These are phyloP conservation scores for Arthrobotrys megalospora DNA, from an alignment of 2,329 filamentous ascomycete genomes.

Conservation along the genomic window DNA sequence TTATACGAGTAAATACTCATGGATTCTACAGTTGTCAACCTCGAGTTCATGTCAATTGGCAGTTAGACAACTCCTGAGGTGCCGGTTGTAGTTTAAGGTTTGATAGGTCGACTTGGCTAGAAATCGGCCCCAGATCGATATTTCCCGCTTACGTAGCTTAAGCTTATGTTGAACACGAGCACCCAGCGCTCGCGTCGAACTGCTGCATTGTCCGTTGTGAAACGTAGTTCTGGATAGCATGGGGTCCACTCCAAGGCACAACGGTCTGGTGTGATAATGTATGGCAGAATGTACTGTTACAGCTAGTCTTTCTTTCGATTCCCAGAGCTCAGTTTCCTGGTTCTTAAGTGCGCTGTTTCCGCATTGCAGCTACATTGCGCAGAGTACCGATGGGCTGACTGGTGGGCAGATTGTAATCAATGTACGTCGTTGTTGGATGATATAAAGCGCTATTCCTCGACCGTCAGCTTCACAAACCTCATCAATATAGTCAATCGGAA, in stretches of 20 bases:
- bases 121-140: neutral
- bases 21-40: too few relatives aligned
- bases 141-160: neutral
- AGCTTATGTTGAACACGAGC: neutral
- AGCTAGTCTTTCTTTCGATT: neutral
- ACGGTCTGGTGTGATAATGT: neutral
- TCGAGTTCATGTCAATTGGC: too few relatives aligned
- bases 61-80: too few relatives aligned
- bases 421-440: neutral
- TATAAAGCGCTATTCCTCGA: neutral
- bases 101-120: too few relatives aligned
- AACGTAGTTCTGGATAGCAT: neutral
- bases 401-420: neutral
- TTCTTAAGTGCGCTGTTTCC: too few relatives aligned
- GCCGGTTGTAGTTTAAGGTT: too few relatives aligned
- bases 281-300: neutral
- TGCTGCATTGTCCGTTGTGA: constrained; percentile 10
- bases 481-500: neutral
- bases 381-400: constrained; percentile 3
- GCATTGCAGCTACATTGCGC: neutral
- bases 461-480: neutral
- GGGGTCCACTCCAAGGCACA: constrained; percentile 2
- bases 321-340: too few relatives aligned
- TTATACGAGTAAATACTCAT: too few relatives aligned
- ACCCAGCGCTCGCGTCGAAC: neutral